Conservation (phyloP, 2,329 filamentous ascomycete species). For the Colletotrichum graminicola region DNA sequence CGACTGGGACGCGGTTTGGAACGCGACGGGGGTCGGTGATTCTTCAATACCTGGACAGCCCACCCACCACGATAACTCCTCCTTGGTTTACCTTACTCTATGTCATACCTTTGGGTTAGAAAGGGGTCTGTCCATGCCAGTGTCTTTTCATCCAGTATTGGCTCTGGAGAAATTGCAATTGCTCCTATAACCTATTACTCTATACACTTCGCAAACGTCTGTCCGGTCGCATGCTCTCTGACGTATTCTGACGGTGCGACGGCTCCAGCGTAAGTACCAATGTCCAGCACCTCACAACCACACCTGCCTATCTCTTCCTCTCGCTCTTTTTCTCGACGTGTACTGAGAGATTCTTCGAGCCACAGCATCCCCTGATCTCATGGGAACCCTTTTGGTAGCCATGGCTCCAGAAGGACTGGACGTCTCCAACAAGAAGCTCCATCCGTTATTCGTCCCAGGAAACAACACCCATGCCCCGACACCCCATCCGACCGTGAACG, state of each 20-base stretch:
- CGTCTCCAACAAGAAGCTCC: constrained; percentile 60
- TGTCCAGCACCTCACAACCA: neutral
- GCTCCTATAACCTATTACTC: neutral
- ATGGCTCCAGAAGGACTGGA: constrained; percentile 59
- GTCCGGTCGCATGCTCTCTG: constrained; percentile 34
- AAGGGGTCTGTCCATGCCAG: neutral
- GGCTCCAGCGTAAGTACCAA: constrained; percentile 31
- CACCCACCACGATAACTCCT: constrained; percentile 22
- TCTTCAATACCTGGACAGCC: constrained; percentile 17
- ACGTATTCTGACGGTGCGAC: constrained; percentile 36
- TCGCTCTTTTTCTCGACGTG: neutral
- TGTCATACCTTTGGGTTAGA: neutral
- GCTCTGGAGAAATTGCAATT: neutral
- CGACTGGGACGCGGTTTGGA: constrained; percentile 27
- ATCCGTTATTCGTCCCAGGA: constrained; percentile 65
- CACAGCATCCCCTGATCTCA: constrained; percentile 44
- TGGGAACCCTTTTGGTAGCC: constrained; percentile 58
- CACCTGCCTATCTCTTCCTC: neutral
- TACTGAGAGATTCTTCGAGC: neutral
- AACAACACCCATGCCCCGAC: constrained; percentile 13
- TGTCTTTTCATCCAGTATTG: neutral
- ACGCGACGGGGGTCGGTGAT: constrained; percentile 24
- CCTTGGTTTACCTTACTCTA: constrained; percentile 2
- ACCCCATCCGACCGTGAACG: constrained; percentile 3
- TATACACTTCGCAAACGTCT: neutral